Conservation (phyloP, 257 asterid genomes). For the Craterostigma plantagineum region DNA sequence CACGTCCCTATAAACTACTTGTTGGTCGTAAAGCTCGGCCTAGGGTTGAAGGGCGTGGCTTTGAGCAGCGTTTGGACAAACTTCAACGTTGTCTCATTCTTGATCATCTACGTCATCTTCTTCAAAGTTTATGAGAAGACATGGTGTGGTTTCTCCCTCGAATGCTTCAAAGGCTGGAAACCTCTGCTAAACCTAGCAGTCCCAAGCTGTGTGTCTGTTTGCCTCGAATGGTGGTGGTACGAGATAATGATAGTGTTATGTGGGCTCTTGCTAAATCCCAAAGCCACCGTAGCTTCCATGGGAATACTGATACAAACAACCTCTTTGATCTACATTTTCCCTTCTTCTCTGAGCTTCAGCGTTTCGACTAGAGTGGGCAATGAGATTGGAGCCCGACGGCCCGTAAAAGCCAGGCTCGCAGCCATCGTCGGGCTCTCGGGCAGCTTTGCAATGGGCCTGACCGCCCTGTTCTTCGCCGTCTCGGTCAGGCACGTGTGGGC, state of each 20-base stretch:
- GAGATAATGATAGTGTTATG: slow-evolving; percentile 67
- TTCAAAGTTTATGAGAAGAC: slow-evolving; percentile 43
- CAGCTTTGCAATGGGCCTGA: slow-evolving; percentile 32
- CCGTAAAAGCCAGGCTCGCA: slow-evolving; percentile 35
- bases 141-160: slow-evolving; percentile 32
- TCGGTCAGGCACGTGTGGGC: slow-evolving; percentile 54
- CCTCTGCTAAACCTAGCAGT: slow-evolving; percentile 33
- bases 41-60: slow-evolving; percentile 54
- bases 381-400: slow-evolving; percentile 42
- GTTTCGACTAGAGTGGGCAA: slow-evolving; percentile 73
- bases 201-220: slow-evolving; percentile 71
- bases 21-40: slow-evolving; percentile 26
- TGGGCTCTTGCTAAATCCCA: slow-evolving; percentile 40
- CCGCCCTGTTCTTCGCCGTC: slow-evolving; percentile 40
- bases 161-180: slow-evolving; percentile 51
- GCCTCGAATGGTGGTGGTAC: slow-evolving; percentile 96
- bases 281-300: slow-evolving; percentile 69
- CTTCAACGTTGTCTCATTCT: slow-evolving; percentile 31
- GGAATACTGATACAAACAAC: slow-evolving; percentile 71
- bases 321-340: slow-evolving; percentile 62
- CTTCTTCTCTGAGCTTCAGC: slow-evolving; percentile 54
- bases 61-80: slow-evolving; percentile 49
- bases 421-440: slow-evolving; percentile 41
- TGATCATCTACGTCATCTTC: slow-evolving; percentile 23
- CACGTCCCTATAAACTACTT: slow-evolving; percentile 52